These are phyloP conservation scores for Begonia loranthoides DNA, from an alignment of 306 rosid species.

Conservation along the genomic window DNA sequence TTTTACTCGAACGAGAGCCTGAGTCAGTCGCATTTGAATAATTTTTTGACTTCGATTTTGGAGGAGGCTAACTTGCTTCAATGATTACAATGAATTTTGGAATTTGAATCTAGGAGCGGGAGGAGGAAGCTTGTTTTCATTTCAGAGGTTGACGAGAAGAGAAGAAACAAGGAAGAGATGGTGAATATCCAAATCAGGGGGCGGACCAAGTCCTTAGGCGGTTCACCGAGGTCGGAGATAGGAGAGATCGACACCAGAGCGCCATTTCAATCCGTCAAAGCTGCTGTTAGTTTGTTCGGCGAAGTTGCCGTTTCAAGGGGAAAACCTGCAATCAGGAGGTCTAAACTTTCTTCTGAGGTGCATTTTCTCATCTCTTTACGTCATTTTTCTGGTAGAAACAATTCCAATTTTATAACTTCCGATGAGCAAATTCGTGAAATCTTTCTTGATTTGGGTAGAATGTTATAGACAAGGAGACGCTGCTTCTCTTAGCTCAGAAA, in stretches of 20 bases:
- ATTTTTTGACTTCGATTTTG: no score
- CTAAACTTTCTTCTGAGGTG: conserved; percentile 11
- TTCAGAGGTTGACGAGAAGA: no score
- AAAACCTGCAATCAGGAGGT: conserved; percentile 1
- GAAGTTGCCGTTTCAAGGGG: conserved; percentile 52
- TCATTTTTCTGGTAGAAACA: no score
- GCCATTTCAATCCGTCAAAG: conserved; percentile 96
- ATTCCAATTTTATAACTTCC: no score
- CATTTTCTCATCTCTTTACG: background rate
- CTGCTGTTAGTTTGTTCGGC: conserved; percentile 79
- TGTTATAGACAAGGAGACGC: conserved; percentile 65
- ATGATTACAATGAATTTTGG: no score
- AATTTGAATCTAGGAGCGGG: no score
- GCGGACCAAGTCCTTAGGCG: conserved; percentile 13
- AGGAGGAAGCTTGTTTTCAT: no score
- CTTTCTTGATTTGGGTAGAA: conserved; percentile 17
- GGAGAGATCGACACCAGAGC: conserved; percentile 91
- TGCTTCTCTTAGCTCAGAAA: conserved; percentile 48
- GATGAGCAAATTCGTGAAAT: no score
- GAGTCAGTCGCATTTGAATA: no score
- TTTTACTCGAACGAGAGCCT: no score
- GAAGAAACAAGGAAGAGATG: conserved; percentile 23
- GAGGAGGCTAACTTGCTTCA: no score
- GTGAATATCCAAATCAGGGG: conserved; percentile 17
- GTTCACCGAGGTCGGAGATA: conserved; percentile 63